Conservation (phyloP, 192 early-diverging fungal genomes). For the Blastocladiella britannica region DNA sequence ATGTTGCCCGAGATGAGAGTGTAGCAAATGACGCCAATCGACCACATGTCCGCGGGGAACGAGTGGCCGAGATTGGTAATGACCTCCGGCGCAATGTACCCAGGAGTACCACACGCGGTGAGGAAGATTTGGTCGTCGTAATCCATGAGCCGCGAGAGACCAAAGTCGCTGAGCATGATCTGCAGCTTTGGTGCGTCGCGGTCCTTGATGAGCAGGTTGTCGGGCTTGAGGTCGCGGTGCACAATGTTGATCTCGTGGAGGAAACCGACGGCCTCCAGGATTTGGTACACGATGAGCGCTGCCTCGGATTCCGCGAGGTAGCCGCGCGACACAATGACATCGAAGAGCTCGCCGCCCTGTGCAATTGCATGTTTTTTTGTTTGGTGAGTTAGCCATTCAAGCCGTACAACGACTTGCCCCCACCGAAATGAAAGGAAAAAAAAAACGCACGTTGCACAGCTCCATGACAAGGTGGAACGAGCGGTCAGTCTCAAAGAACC, state of each 20-base stretch:
- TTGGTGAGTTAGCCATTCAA: no score
- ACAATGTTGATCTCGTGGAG: conserved; percentile 64
- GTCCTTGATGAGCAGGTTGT: conserved; percentile 27
- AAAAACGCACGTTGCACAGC: no score
- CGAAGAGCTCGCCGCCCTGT: not conserved
- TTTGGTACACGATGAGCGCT: conserved; percentile 96
- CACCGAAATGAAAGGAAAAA: no score
- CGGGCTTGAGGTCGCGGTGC: conserved; percentile 74
- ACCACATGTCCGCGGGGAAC: conserved; percentile 52
- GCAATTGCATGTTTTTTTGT: no score
- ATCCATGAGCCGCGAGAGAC: conserved; percentile 42
- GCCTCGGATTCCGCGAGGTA: conserved; percentile 18
- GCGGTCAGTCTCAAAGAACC: not conserved
- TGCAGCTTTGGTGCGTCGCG: conserved; percentile 17
- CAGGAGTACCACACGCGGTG: conserved; percentile 43
- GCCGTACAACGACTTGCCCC: no score
- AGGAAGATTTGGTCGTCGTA: conserved; percentile 30
- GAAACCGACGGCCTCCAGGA: conserved; percentile 60
- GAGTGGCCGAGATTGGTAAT: conserved; percentile 34
- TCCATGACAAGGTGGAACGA: not conserved
- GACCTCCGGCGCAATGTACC: conserved; percentile 48
- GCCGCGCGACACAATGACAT: not conserved
- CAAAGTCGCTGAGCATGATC: conserved; percentile 53
- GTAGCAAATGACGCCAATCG: conserved; percentile 28
- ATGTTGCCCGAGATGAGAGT: conserved; percentile 33